Conservation (phyloP, 176 grass and related monocot species). For the Aegilops bicornis region DNA sequence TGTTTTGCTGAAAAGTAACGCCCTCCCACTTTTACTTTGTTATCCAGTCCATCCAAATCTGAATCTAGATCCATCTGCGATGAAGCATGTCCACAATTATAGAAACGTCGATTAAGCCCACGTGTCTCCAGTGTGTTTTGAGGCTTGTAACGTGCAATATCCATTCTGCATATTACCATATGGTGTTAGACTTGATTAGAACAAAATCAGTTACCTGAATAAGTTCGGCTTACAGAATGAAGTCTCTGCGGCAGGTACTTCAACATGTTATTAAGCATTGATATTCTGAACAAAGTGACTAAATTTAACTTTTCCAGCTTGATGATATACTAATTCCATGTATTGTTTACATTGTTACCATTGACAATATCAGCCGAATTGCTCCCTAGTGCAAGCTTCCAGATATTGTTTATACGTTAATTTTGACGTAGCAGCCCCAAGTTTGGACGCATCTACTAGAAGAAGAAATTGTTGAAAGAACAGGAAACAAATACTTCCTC, state of each 20-base stretch:
- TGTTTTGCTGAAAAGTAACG: conserved; percentile 78
- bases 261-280: background rate
- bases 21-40: conserved; percentile 63
- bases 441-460: background rate
- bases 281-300: background rate
- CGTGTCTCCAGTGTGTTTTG: conserved; percentile 46
- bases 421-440: background rate
- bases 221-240: background rate
- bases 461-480: background rate
- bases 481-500: background rate
- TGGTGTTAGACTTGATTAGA: conserved; percentile 36
- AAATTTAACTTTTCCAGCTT: background rate
- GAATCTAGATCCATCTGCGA: conserved; percentile 56
- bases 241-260: background rate
- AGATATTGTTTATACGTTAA: background rate
- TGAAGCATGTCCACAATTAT: conserved; percentile 35
- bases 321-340: background rate
- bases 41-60: conserved; percentile 76
- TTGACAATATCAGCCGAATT: background rate
- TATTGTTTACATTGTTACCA: background rate
- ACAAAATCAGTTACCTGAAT: background rate
- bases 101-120: conserved; percentile 43
- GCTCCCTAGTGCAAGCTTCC: background rate
- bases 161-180: conserved; percentile 78
- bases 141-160: conserved; percentile 80